Evolutionary conservation across 1,284 basidiomycete species (phyloP).

Genomic region (Schizophyllum amplum): DNA sequence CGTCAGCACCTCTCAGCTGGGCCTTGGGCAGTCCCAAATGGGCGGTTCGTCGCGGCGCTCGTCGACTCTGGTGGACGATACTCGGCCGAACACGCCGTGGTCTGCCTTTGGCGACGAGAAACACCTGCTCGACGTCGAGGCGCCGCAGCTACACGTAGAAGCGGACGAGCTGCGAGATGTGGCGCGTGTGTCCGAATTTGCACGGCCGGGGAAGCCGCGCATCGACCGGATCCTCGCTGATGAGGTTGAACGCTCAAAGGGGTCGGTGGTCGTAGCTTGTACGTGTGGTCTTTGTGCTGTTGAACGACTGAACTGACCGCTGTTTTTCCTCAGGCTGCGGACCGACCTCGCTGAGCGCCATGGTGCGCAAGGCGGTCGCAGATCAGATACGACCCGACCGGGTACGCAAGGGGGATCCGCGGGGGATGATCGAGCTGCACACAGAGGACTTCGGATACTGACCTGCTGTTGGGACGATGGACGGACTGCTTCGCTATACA

Average conservation of each 20-base stretch:
- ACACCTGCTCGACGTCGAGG: not conserved
- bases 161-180: slow-evolving; percentile 64
- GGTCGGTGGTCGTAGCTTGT: slow-evolving; percentile 63
- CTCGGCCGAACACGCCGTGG: not conserved
- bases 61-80: not conserved
- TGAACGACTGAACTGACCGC: not conserved
- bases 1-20: not conserved
- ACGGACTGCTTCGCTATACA: too few species aligned
- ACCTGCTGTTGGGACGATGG: too few species aligned
- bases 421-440: slow-evolving; percentile 53
- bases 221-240: slow-evolving; percentile 58
- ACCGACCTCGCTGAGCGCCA: slow-evolving; percentile 62
- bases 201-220: slow-evolving; percentile 69
- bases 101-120: not conserved
- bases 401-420: slow-evolving; percentile 51
- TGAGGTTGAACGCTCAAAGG: slow-evolving; percentile 51
- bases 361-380: slow-evolving; percentile 64
- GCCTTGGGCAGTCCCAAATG: not conserved
- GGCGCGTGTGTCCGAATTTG: slow-evolving; percentile 58
- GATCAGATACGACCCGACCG: slow-evolving; percentile 51
- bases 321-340: slow-evolving; percentile 54
- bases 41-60: not conserved
- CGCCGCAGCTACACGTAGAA: slow-evolving; percentile 42
- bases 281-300: slow-evolving; percentile 19
- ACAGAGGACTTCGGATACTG: slow-evolving; percentile 65